Evolutionary conservation across 202 grass and related monocot species (phyloP), one percentile per base, ranked within the genome.

Genomic region (Cymbopogon flexuosus): DNA sequence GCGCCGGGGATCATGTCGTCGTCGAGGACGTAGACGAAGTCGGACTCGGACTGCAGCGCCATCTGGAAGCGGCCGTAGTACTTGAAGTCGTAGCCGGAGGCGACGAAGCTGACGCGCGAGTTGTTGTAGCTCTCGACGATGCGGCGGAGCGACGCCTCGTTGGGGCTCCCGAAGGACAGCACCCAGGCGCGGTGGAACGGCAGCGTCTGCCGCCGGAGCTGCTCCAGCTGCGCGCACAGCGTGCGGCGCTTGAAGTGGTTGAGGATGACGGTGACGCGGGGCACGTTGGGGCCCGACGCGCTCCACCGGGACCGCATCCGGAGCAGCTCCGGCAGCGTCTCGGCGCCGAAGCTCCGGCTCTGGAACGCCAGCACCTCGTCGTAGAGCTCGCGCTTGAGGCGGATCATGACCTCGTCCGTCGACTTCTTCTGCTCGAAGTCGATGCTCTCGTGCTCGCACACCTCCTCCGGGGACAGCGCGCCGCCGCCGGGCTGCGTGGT

Each of bases 11-110:
- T 98, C 92, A 98, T 98, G 81, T 98, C 95, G 72, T 98, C 95
- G 63, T 98, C 92, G 6, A 98, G 80, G 5, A 98, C 68, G 84
- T 98, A 95, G 22, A 95, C 87, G 81, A 93, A 98, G 73, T 95
- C 95, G 0, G 90, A 83, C 31, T 95, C 90, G 3, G 92, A 87
- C 86, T 98, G 95, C 4, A 98, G 88, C 9, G 95, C 92, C 90
- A 98, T 90, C 84, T 95, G 95, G 80, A 98, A 98, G 0, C 95
- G 85, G n/a, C 95, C 92, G 39, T 98, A 98, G 90, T 98, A 98
- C 84, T 95, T 95, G 92, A 98, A 98, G 84, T 98, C 92, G 76
- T 98, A 90, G 52, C 79, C 87, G 0, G 95, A 98, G 52, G 90
- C 73, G 42, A 95, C 86, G 82, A 98, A 98, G 88, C 92, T 98